phyloP scores from a whole-genome alignment of 2,329 filamentous ascomycete genomes.

The Drechslera avenae region DNA sequence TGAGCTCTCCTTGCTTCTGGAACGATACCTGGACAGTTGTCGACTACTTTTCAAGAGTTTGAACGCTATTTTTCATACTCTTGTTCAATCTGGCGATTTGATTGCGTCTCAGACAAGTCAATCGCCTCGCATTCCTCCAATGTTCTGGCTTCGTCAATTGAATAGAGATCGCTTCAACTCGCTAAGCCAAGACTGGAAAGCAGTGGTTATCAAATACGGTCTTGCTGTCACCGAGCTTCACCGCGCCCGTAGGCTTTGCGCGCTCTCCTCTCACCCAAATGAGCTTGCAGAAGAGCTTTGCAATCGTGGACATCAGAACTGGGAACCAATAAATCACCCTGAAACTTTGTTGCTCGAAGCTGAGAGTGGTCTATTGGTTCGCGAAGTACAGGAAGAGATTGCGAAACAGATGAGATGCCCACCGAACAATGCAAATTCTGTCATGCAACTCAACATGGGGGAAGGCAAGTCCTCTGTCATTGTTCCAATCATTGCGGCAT shows the following conservation, averaged over 20 bases:
- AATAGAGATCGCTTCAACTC: slow-evolving; percentile 15
- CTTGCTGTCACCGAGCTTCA: slow-evolving; percentile 32
- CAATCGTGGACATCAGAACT: slow-evolving; percentile 62
- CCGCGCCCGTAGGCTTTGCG: slow-evolving; percentile 29
- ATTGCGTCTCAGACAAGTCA: slow-evolving; percentile 1
- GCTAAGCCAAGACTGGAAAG: slow-evolving; percentile 20
- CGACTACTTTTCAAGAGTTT: too few species aligned
- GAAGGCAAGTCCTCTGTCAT: slow-evolving; percentile 40
- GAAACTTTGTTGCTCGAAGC: slow-evolving; percentile 69
- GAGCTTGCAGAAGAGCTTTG: slow-evolving; percentile 42
- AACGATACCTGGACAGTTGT: too few species aligned
- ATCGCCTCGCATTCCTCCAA: slow-evolving; percentile 23
- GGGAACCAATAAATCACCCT: slow-evolving; percentile 57
- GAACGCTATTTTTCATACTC: too few species aligned
- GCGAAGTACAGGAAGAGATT: slow-evolving; percentile 63
- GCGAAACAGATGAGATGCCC: slow-evolving; percentile 59
- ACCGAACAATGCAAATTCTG: slow-evolving; percentile 23
- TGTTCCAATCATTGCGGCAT: slow-evolving; percentile 31
- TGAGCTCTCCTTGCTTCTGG: too few species aligned
- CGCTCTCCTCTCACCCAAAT: slow-evolving; percentile 7
- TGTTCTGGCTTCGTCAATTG: slow-evolving; percentile 30
- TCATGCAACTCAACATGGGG: slow-evolving; percentile 41
- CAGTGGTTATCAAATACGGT: slow-evolving; percentile 27
- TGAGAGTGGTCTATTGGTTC: slow-evolving; percentile 65
- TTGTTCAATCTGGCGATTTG: too few species aligned